These are phyloP conservation scores for Lycium barbarum DNA, from an alignment of 257 asterid genomes.

Conservation along the genomic window DNA sequence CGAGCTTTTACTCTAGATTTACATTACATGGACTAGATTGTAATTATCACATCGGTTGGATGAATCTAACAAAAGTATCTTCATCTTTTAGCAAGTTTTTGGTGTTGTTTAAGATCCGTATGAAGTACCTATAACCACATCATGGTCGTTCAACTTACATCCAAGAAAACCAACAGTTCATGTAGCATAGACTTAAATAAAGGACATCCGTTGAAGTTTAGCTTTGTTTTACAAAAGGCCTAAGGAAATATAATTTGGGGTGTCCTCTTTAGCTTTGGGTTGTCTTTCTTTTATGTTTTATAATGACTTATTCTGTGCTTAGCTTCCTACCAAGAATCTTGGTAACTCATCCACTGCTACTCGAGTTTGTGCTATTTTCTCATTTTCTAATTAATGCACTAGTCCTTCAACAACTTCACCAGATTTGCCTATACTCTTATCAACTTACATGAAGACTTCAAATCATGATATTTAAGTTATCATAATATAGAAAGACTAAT, in stretches of 20 bases:
- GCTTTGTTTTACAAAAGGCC: background rate
- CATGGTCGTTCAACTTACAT: background rate
- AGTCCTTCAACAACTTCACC: slow-evolving; percentile 5
- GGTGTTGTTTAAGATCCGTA: background rate
- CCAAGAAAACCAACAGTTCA: background rate
- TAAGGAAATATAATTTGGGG: background rate
- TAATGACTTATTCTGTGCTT: background rate
- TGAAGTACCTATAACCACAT: background rate
- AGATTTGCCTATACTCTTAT: background rate
- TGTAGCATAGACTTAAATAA: background rate
- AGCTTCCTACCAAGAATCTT: slow-evolving; percentile 8
- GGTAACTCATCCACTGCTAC: background rate
- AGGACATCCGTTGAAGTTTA: background rate
- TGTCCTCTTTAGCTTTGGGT: background rate
- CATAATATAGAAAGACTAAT: slow-evolving; percentile 18
- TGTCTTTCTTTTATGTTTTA: background rate
- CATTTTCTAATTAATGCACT: background rate
- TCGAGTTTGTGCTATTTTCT: background rate
- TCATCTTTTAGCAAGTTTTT: background rate
- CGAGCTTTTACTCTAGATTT: background rate
- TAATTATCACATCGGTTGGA: background rate
- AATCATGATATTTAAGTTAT: background rate
- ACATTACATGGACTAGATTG: background rate
- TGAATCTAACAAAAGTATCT: background rate
- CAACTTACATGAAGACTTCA: slow-evolving; percentile 1